Evolutionary conservation across 441 rosid species (phyloP), one percentile per base, ranked within the genome.

Genomic region (Monsonia emarginata): DNA sequence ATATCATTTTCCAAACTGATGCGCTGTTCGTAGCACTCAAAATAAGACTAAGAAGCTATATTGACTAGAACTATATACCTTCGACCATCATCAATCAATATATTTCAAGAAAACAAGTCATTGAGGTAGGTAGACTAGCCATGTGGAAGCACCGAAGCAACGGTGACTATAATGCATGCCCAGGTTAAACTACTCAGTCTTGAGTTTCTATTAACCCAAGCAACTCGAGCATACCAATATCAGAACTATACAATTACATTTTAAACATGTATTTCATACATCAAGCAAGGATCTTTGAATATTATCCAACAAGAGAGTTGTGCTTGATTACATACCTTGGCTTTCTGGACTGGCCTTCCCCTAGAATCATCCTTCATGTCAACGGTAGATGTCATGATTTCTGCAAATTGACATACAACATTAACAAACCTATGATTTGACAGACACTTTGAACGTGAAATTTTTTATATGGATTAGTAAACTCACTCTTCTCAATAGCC

Each of bases 341-440:
- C 89, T 76, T 85, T 88, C 21, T 83, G 87, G 50, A 86, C 88
- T 19, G 91, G 88, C 42, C 90, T 83, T 28, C 89, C 91, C 38
- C 84, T 83, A n/a, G 82, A 73, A 31, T 88, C 95, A 72, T 88
- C 95, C 77, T 88, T 81, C 82, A 88, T 82, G 67, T 86, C 89
- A 40, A 88, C 75, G 24, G 88, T 88, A 36, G 91, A 86, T 36
- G 96, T 89, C 78, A 52, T 79, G 72, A 89, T 85, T 76, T 75
- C 96, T 87, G 73, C 42, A 44, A 27, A 65, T 13, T 58, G 21
- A 48, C 42, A 60, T 14, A 34, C 24, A 76, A 22, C 58, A 30
- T 28, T 32, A 22, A 26, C 28, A 48, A 62, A 50, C 13, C 11
- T 3, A n/a, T 7, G 38, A 52, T 18, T 3, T 26, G 16, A 34